Base-by-base conservation (phyloP, 371 early-diverging fungal species). In the Mortierella sp. region DNA sequence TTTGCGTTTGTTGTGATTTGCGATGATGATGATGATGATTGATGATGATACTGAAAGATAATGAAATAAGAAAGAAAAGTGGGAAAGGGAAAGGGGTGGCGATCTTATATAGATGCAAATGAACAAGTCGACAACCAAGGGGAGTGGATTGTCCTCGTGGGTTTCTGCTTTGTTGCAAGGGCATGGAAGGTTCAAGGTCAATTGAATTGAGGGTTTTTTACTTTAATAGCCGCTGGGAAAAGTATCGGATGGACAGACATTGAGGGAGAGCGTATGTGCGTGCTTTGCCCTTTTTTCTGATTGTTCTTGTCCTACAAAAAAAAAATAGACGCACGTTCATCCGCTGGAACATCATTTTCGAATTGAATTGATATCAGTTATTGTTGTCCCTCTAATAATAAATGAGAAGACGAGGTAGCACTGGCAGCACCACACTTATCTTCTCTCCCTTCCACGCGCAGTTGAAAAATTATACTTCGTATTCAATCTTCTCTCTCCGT, bases 21-120 rank as follows among this genome's bases (percentile, higher is more conserved):
- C 41, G 55, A 49, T 49, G 68, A 44, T 63, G 54, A 71, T 51
- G 54, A 71, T 51, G 56, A 77, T 16, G 46, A 63, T 38, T 32
- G 68, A 55, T 51, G 74, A 65, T 72, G 56, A 75, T 55, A 38
- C 73, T 75, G 54, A 55, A 74, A 35, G 78, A 78, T 41, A 48
- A 74, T 16, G 49, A 74, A 71, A 63, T 35, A 35, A 35, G 35
- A 35, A 73, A 70, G 46, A 55, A 75, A 65, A 43, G 43, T 56
- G 48, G 51, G 51, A 73, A 43, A 49, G 18, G 48, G 56, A 55
- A 56, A 21, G 54, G 46, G 41, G 79, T 1, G n/a, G 60, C 29
- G 27, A 35, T 44, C 27, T 70, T 43, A 46, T 82, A 78, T 82
- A 71, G 75, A 82, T 65, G 55, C 48, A 46, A 77, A 51, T 35